These are phyloP conservation scores for Ophiostoma himal-ulmi DNA, from an alignment of 2,329 filamentous ascomycete species.

Conservation along the genomic window DNA sequence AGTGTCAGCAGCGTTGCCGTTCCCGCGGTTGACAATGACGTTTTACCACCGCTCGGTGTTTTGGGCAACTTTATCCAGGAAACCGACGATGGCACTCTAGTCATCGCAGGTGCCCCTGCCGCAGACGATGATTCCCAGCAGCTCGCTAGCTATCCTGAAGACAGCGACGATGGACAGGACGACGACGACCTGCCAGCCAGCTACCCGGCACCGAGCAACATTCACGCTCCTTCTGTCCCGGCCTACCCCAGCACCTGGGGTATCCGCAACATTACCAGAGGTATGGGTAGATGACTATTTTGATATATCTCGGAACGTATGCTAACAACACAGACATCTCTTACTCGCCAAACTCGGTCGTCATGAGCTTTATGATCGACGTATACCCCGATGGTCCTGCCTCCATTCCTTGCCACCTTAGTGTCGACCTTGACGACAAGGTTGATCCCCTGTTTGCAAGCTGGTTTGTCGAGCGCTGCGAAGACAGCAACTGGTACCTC, in stretches of 20 bases:
- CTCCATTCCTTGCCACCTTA: slow-evolving; percentile 25
- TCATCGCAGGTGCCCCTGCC: neutral
- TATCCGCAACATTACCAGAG: slow-evolving; percentile 19
- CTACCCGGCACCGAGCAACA: neutral
- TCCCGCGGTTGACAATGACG: neutral
- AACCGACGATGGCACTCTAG: neutral
- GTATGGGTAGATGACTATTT: neutral
- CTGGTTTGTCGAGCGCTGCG: slow-evolving; percentile 29
- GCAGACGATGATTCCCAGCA: slow-evolving; percentile 4
- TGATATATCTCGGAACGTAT: neutral
- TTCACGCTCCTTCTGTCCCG: slow-evolving; percentile 12
- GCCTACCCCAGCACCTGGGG: slow-evolving; percentile 19
- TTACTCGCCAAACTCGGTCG: slow-evolving; percentile 23
- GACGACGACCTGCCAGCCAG: neutral
- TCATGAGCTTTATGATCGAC: slow-evolving; percentile 24
- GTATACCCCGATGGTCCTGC: slow-evolving; percentile 19
- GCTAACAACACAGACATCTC: slow-evolving; percentile 18
- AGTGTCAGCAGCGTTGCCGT: neutral
- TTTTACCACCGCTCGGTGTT: neutral
- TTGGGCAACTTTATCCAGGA: slow-evolving; percentile 4
- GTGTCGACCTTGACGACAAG: slow-evolving; percentile 18
- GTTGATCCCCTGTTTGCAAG: slow-evolving; percentile 27
- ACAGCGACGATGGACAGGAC: neutral
- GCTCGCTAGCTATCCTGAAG: neutral
- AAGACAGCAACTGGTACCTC: slow-evolving; percentile 28